Conservation (phyloP, 78 protist species). For the Dictyostelium discoideum region DNA sequence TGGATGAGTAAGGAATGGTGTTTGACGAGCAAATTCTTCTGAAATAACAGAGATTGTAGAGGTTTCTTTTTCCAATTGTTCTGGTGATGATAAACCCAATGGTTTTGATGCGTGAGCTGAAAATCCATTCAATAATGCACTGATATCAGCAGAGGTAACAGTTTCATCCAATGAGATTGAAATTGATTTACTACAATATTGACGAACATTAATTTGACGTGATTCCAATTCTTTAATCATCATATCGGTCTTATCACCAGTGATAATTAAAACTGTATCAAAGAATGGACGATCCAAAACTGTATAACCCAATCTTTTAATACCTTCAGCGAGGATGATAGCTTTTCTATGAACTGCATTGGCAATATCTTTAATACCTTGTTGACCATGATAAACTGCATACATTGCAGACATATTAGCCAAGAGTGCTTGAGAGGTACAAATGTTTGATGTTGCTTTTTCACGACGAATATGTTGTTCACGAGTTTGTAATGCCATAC, state of each 20-base stretch:
- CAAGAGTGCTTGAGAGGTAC: slow-evolving; percentile 99
- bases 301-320: slow-evolving; percentile 63
- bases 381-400: slow-evolving; percentile 98
- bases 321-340: slow-evolving; percentile 72
- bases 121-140: slow-evolving; percentile 56
- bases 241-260: not conserved
- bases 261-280: slow-evolving; percentile 86
- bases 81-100: not conserved
- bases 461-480: slow-evolving; percentile 99
- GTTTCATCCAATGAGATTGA: slow-evolving; percentile 93
- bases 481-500: slow-evolving; percentile 99
- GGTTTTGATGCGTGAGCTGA: slow-evolving; percentile 46
- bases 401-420: slow-evolving; percentile 98
- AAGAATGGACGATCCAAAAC: slow-evolving; percentile 61
- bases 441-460: slow-evolving; percentile 96
- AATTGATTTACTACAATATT: slow-evolving; percentile 65
- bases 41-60: not conserved
- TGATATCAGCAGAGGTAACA: slow-evolving; percentile 60
- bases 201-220: slow-evolving; percentile 89
- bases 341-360: slow-evolving; percentile 86
- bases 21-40: slow-evolving; percentile 20
- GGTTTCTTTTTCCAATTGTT: slow-evolving; percentile 6
- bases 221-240: slow-evolving; percentile 48
- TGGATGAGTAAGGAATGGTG: slow-evolving; percentile 87
- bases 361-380: slow-evolving; percentile 95